Percentiles rank a stretch among this genome's conserved stretches.
Conservation (phyloP, 208 protist genomes). For the Leishmania turanica region DNA sequence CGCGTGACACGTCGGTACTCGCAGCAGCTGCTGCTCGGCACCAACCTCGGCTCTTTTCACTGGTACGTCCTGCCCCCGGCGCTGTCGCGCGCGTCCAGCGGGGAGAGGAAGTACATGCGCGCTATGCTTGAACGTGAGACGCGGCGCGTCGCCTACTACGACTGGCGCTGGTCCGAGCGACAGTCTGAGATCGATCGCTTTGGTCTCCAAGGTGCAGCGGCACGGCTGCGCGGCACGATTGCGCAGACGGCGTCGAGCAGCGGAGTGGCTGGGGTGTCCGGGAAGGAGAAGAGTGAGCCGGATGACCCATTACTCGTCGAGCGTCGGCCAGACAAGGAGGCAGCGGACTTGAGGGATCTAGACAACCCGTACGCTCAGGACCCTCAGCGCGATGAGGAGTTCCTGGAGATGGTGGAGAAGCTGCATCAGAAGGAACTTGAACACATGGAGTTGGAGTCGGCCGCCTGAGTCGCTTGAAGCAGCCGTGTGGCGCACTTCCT, state of each 20-base stretch:
- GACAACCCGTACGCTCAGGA: slow-evolving; percentile 76
- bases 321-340: slow-evolving; percentile 15
- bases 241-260: slow-evolving; percentile 1
- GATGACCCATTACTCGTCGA: slow-evolving; percentile 20
- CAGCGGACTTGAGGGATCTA: slow-evolving; percentile 24
- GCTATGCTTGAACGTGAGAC: slow-evolving; percentile 90
- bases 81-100: slow-evolving; percentile 78
- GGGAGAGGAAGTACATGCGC: slow-evolving; percentile 80
- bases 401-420: slow-evolving; percentile 65
- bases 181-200: slow-evolving; percentile 80
- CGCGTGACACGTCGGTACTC: slow-evolving; percentile 47
- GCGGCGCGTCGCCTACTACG: slow-evolving; percentile 84
- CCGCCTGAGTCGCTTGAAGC: background rate
- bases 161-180: slow-evolving; percentile 82
- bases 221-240: slow-evolving; percentile 31
- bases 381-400: slow-evolving; percentile 64
- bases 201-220: slow-evolving; percentile 41
- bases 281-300: slow-evolving; percentile 1
- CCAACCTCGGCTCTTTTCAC: slow-evolving; percentile 85
- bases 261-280: background rate
- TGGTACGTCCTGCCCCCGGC: slow-evolving; percentile 84
- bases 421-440: slow-evolving; percentile 58
- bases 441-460: slow-evolving; percentile 38
- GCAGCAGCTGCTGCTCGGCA: slow-evolving; percentile 90
- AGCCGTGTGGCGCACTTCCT: background rate